phyloP scores from a whole-genome alignment of 176 grass and related monocot species.

The Avena eriantha region DNA sequence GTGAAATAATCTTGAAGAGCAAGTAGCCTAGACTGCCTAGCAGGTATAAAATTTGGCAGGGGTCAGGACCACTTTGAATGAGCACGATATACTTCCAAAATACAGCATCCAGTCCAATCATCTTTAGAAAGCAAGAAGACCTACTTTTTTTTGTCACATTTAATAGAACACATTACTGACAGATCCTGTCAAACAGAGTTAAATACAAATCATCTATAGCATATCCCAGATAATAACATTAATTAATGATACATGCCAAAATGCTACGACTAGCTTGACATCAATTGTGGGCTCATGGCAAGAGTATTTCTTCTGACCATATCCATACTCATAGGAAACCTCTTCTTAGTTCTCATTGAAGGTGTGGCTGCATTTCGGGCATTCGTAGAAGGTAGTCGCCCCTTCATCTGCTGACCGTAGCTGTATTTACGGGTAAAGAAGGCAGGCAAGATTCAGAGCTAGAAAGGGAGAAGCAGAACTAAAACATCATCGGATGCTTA shows the following conservation, averaged over 20 bases:
- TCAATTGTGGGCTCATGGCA: constrained; percentile 2
- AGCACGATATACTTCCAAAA: background rate
- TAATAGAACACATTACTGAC: background rate
- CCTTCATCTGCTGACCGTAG: constrained; percentile 83
- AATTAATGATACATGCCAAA: background rate
- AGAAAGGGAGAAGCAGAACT: background rate
- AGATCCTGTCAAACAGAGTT: background rate
- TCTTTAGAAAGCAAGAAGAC: background rate
- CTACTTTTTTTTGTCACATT: background rate
- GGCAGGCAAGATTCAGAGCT: background rate
- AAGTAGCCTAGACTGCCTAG: background rate
- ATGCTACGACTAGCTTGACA: background rate
- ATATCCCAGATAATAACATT: background rate
- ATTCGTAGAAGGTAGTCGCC: constrained; percentile 69
- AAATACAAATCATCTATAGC: too few relatives aligned
- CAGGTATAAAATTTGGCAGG: background rate
- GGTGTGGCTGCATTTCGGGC: constrained; percentile 50
- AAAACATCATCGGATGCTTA: constrained; percentile 8
- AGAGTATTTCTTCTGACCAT: background rate
- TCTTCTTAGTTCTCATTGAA: constrained; percentile 49
- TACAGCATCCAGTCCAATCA: background rate
- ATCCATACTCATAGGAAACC: constrained; percentile 1
- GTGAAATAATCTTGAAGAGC: background rate
- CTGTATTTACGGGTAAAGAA: constrained; percentile 54
- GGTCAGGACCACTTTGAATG: background rate